Conservation (phyloP, 129 eudicot genomes). For the Ambrosia artemisiifolia region DNA sequence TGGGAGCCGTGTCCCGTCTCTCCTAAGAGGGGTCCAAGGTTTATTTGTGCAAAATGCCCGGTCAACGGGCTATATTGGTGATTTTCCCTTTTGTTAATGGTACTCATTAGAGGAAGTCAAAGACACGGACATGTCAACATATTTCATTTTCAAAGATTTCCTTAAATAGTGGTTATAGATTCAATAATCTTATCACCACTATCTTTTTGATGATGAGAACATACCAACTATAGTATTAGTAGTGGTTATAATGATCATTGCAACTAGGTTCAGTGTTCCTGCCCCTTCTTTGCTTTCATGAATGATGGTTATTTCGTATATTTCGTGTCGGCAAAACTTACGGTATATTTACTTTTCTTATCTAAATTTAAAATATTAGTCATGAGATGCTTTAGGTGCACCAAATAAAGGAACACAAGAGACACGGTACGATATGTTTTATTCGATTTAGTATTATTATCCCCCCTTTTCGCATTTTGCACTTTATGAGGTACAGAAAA, state of each 20-base stretch:
- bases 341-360: neutral
- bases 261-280: constrained; percentile 34
- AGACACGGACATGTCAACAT: constrained; percentile 16
- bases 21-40: no score
- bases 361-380: neutral
- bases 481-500: neutral
- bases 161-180: constrained; percentile 36
- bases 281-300: constrained; percentile 12
- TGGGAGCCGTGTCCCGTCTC: no score
- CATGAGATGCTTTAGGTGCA: constrained; percentile 18
- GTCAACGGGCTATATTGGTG: no score
- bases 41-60: no score
- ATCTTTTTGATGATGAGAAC: constrained; percentile 38
- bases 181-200: constrained; percentile 39
- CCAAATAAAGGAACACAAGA: constrained; percentile 21
- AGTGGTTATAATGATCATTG: constrained; percentile 30
- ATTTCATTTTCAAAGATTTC: constrained; percentile 27
- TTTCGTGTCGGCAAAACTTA: constrained; percentile 20
- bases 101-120: neutral
- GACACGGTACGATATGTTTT: neutral
- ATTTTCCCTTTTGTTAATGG: neutral
- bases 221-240: constrained; percentile 33
- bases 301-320: constrained; percentile 9
- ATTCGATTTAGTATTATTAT: neutral
- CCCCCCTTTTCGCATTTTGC: neutral